phyloP scores from a whole-genome alignment of 345 rosid species.

The Citrus australasica region DNA sequence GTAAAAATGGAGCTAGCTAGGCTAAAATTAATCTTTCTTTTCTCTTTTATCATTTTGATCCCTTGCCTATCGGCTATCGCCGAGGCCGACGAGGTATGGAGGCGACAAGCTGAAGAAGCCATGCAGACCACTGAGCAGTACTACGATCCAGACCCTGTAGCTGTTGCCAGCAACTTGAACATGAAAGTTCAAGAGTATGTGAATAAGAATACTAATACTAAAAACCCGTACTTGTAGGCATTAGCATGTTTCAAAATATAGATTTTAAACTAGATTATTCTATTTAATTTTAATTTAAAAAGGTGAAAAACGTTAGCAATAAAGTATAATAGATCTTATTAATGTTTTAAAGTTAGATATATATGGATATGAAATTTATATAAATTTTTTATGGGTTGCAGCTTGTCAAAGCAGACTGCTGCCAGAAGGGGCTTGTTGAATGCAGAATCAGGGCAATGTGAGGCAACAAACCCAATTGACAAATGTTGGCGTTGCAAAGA shows the following conservation, averaged over 20 bases:
- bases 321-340: too few species aligned
- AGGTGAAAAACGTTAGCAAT: too few species aligned
- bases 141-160: conserved; percentile 21
- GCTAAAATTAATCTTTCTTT: conserved; percentile 16
- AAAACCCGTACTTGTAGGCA: too few species aligned
- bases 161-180: conserved; percentile 25
- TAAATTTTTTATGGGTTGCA: background rate
- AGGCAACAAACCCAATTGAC: conserved; percentile 54
- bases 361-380: too few species aligned
- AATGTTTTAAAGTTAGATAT: too few species aligned
- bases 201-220: too few species aligned
- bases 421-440: conserved; percentile 21
- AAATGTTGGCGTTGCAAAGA: conserved; percentile 60
- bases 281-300: too few species aligned
- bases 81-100: conserved; percentile 38
- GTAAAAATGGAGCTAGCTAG: conserved; percentile 7
- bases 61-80: conserved; percentile 29
- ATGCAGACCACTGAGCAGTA: conserved; percentile 23
- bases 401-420: conserved; percentile 5
- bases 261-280: too few species aligned
- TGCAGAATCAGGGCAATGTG: background rate
- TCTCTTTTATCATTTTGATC: conserved; percentile 21
- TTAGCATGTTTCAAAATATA: too few species aligned
- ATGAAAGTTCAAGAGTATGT: conserved; percentile 17
- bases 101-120: conserved; percentile 35